Evolutionary conservation across 2,329 filamentous ascomycete genomes (phyloP), one percentile per base, ranked within the genome.

Genomic region (Chaetomium sp.): DNA sequence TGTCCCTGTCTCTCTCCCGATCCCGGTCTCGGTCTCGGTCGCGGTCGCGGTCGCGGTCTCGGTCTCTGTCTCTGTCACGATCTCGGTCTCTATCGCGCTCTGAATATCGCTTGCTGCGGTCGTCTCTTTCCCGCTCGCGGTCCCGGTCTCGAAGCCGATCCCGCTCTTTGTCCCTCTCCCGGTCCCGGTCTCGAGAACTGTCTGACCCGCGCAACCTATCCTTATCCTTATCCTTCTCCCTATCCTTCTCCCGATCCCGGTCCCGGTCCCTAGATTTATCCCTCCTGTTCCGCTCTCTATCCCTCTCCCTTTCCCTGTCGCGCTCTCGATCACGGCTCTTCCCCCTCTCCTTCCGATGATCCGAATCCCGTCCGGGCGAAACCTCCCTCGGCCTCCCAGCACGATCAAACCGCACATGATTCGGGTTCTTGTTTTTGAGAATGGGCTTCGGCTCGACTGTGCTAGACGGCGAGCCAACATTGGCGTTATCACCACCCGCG

Each of bases 341-440:
- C 19, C 19, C 19, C 19, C 19, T 27, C 19, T 27, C 19, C 19
- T 27, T 27, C 7, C 44, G 56, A n/a, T 56, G 62, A 34, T 64
- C 63, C 3, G 63, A 63, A 12, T 66, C 52, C 49, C 73, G 67
- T 43, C 66, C 59, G 37, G 65, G 64, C 38, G 65, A 61, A 56
- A 81, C 65, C 65, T 81, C 72, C 53, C 74, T 66, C 12, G 75
- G 74, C 8, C 19, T 27, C 19, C 66, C 63, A 62, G 78, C 73
- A 1, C 74, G 72, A 40, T 78, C 75, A 56, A 81, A 81, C 4
- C 76, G 75, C 5, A 84, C 79, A 46, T 78, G 78, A 57, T 83
- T 78, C 47, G 77, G 76, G 57, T 81, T 80, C 62, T 75, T 77
- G 65, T 84, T 84, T 71, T 84, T 84, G 14, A 84, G 70, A n/a